Evolutionary conservation across 2,329 filamentous ascomycete species (phyloP).

Genomic region (Trichothecium sympodiale): DNA sequence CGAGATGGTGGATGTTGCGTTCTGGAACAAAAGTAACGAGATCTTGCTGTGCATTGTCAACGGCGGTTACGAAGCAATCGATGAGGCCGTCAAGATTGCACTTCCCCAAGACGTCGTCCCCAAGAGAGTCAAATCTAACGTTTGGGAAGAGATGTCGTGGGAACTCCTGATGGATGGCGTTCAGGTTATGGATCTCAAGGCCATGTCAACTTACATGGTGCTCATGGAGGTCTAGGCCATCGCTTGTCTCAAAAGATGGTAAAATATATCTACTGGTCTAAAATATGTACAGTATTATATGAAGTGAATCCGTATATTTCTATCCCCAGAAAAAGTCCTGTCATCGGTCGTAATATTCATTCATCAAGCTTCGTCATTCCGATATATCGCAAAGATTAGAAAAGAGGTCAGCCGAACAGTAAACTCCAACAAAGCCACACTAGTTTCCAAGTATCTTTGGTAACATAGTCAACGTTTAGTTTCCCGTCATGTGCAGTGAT

Average conservation of each 20-base stretch:
- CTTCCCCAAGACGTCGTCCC: constrained; percentile 6
- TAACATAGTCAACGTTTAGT: no score
- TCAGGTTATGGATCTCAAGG: constrained; percentile 5
- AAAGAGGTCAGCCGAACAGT: no score
- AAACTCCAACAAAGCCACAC: no score
- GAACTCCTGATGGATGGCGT: constrained; percentile 4
- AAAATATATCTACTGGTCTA: no score
- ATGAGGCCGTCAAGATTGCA: constrained; percentile 6
- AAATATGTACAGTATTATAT: no score
- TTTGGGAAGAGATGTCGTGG: constrained; percentile 12
- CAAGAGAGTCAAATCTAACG: constrained; percentile 5
- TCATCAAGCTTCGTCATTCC: constrained; percentile 18
- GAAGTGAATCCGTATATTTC: no score
- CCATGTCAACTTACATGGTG: constrained; percentile 14
- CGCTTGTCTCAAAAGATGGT: no score
- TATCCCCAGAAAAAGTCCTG: constrained; percentile 8
- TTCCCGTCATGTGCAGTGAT: no score
- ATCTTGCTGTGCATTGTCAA: constrained; percentile 13
- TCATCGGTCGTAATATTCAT: constrained; percentile 20
- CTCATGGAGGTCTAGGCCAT: constrained; percentile 5
- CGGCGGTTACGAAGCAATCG: constrained; percentile 9
- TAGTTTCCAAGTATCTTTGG: no score
- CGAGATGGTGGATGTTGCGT: constrained; percentile 11
- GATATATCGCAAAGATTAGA: constrained; percentile 7
- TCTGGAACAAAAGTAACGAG: constrained; percentile 9